Percentiles rank a stretch among this genome's conserved stretches.
phyloP scores from a whole-genome alignment of 495 filamentous ascomycete genomes.

The Annulohypoxylon maeteangense region DNA sequence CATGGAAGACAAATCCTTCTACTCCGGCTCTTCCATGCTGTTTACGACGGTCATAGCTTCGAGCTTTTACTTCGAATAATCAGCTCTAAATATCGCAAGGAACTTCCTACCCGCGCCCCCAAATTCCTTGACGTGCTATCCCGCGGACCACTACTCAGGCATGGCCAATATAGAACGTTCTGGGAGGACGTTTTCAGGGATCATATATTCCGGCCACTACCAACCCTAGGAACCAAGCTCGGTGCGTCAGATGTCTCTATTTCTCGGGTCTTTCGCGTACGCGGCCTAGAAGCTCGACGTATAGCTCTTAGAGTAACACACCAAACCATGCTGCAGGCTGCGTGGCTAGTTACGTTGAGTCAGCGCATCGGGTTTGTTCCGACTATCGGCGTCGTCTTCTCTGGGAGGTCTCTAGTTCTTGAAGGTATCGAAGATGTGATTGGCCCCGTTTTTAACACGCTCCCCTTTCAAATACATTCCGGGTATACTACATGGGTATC shows the following conservation, averaged over 20 bases:
- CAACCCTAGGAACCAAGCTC: constrained; percentile 20
- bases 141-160: constrained; percentile 67
- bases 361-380: constrained; percentile 48
- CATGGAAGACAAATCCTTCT: constrained; percentile 53
- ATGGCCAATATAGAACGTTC: constrained; percentile 67
- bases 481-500: constrained; percentile 61
- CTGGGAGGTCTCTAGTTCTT: constrained; percentile 74
- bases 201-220: constrained; percentile 49
- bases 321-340: constrained; percentile 78
- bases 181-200: constrained; percentile 71
- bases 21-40: constrained; percentile 81
- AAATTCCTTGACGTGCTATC: constrained; percentile 63
- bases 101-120: constrained; percentile 50
- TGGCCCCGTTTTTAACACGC: constrained; percentile 91
- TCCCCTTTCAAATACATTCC: constrained; percentile 70
- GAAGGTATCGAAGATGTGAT: constrained; percentile 74
- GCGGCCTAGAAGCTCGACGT: constrained; percentile 58
- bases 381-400: constrained; percentile 74
- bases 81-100: constrained; percentile 54
- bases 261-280: constrained; percentile 40
- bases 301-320: constrained; percentile 73
- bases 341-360: constrained; percentile 68
- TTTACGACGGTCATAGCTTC: constrained; percentile 90
- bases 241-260: constrained; percentile 30
- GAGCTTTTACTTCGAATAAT: constrained; percentile 70